These are phyloP conservation scores for Astragalus membranaceus DNA, from an alignment of 306 rosid species.

Conservation along the genomic window DNA sequence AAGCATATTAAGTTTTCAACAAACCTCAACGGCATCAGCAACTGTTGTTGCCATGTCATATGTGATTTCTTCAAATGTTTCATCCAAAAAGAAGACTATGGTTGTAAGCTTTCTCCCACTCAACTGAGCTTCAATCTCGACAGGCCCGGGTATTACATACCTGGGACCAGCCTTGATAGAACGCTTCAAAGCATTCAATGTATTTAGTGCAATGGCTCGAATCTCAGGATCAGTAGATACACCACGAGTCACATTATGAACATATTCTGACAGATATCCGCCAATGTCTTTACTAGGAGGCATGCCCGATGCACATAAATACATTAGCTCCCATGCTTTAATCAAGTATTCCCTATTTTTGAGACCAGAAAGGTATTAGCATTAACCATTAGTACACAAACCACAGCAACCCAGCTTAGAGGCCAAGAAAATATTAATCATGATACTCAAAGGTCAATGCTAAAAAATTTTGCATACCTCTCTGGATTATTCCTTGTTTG, in stretches of 20 bases:
- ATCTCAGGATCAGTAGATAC: slow-evolving; percentile 48
- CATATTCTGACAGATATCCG: slow-evolving; percentile 78
- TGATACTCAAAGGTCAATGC: not conserved
- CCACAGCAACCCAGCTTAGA: not conserved
- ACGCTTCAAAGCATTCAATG: slow-evolving; percentile 75
- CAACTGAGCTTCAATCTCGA: slow-evolving; percentile 76
- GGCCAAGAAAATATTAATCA: not conserved
- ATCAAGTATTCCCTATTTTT: slow-evolving; percentile 56
- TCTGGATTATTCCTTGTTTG: slow-evolving; percentile 87
- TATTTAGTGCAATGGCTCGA: slow-evolving; percentile 52
- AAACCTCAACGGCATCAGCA: slow-evolving; percentile 88
- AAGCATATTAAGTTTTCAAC: slow-evolving; percentile 11
- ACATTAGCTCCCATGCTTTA: slow-evolving; percentile 87
- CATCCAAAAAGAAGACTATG: slow-evolving; percentile 80
- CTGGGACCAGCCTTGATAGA: slow-evolving; percentile 84
- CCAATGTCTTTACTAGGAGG: slow-evolving; percentile 89
- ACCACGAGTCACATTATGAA: slow-evolving; percentile 61
- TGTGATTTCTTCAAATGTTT: slow-evolving; percentile 84
- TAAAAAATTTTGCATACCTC: slow-evolving; percentile 31
- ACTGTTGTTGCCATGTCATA: slow-evolving; percentile 89
- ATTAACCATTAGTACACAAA: not conserved
- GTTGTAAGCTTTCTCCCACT: slow-evolving; percentile 75
- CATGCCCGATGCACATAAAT: slow-evolving; percentile 71
- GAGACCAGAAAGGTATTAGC: slow-evolving; percentile 13
- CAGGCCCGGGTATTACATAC: slow-evolving; percentile 66